phyloP scores from a whole-genome alignment of 23 red algal species.

The Pyropia yezoensis region DNA sequence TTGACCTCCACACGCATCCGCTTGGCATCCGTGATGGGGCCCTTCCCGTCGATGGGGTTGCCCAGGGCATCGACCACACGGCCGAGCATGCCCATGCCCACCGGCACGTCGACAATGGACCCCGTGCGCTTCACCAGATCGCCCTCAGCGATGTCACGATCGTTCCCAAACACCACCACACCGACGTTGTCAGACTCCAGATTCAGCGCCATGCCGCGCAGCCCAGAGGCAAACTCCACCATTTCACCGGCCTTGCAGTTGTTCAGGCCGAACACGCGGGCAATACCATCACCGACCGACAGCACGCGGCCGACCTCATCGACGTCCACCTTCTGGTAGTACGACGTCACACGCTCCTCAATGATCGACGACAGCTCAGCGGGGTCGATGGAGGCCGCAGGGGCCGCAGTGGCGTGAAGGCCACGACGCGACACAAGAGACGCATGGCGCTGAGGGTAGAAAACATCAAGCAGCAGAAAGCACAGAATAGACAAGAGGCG shows the following conservation, averaged over 20 bases:
- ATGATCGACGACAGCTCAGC: slow-evolving; percentile 78
- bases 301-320: slow-evolving; percentile 79
- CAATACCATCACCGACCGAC: slow-evolving; percentile 61
- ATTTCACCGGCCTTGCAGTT: slow-evolving; percentile 51
- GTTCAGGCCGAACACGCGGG: slow-evolving; percentile 58
- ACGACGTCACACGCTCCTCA: slow-evolving; percentile 85
- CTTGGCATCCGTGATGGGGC: slow-evolving; percentile 23
- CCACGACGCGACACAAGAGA: no score
- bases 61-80: slow-evolving; percentile 67
- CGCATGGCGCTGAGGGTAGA: no score
- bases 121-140: slow-evolving; percentile 55
- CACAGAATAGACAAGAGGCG: no score
- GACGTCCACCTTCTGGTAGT: slow-evolving; percentile 71
- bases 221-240: slow-evolving; percentile 49
- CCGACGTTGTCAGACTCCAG: slow-evolving; percentile 57
- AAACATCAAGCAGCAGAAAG: no score
- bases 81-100: slow-evolving; percentile 39
- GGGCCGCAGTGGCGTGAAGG: slow-evolving; percentile 5
- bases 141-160: slow-evolving; percentile 52
- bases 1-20: slow-evolving; percentile 56
- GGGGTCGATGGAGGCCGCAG: slow-evolving; percentile 45
- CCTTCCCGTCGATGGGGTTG: slow-evolving; percentile 58
- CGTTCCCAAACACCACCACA: slow-evolving; percentile 51
- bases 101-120: slow-evolving; percentile 36
- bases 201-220: slow-evolving; percentile 70